phyloP scores from a whole-genome alignment of 306 rosid species.

The Pachyrhizus erosus region DNA sequence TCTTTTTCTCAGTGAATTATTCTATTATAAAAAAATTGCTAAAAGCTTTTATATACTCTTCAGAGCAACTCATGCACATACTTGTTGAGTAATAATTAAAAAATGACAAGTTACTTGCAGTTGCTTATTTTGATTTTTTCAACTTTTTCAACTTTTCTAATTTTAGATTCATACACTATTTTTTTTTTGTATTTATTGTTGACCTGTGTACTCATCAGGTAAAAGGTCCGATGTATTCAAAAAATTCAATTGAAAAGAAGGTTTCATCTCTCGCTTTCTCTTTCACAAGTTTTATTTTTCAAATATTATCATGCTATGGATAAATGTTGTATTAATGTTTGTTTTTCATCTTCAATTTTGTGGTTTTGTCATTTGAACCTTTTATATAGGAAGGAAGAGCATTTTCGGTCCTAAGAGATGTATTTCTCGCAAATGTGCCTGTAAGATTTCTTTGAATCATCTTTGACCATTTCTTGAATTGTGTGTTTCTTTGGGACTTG shows the following conservation, averaged over 20 bases:
- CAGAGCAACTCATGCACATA: not conserved
- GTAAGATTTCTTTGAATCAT: slow-evolving; percentile 55
- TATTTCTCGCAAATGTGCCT: slow-evolving; percentile 82
- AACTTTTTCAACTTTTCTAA: slow-evolving; percentile 21
- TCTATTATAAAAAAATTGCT: not conserved
- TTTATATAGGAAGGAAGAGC: slow-evolving; percentile 66
- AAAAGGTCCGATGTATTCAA: slow-evolving; percentile 48
- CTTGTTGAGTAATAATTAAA: slow-evolving; percentile 23
- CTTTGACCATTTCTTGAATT: slow-evolving; percentile 26
- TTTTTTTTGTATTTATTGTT: slow-evolving; percentile 1
- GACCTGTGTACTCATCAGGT: slow-evolving; percentile 47
- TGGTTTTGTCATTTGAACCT: slow-evolving; percentile 27
- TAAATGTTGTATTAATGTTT: not conserved
- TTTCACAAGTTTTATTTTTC: not conserved
- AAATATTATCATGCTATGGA: slow-evolving; percentile 26
- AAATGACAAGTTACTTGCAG: not conserved
- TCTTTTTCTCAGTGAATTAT: not conserved
- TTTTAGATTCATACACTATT: slow-evolving; percentile 17
- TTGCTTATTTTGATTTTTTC: not conserved
- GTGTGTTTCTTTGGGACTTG: not conserved
- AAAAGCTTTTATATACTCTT: not conserved
- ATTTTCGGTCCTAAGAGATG: slow-evolving; percentile 61
- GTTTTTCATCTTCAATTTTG: slow-evolving; percentile 3
- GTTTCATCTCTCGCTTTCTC: slow-evolving; percentile 51
- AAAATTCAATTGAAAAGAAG: slow-evolving; percentile 58